Conservation (phyloP, 441 rosid genomes). For the Bocquillonia castaneifolia region DNA sequence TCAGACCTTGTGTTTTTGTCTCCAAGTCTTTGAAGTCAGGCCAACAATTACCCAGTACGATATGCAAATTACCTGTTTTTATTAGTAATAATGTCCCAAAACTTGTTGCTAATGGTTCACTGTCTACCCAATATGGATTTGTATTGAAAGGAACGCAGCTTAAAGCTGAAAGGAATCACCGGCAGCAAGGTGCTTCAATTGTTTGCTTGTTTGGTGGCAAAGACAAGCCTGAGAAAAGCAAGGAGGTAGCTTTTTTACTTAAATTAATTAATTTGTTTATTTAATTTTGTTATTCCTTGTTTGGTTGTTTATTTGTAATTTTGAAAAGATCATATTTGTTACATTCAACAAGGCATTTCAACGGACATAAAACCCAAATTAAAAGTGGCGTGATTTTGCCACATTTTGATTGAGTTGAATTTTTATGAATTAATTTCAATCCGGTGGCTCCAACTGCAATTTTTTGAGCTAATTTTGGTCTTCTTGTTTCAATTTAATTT, state of each 20-base stretch:
- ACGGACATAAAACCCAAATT: no score
- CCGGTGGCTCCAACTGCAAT: no score
- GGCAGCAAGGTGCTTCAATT: constrained; percentile 22
- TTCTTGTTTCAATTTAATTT: no score
- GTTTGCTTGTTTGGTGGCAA: constrained; percentile 53
- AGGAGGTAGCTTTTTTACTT: no score
- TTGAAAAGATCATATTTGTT: no score
- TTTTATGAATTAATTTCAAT: no score
- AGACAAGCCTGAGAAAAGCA: constrained; percentile 38
- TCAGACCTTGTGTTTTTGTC: constrained; percentile 23
- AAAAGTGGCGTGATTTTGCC: no score
- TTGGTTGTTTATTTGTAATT: no score
- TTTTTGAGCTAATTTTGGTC: no score
- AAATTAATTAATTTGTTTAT: neutral
- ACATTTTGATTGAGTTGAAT: no score
- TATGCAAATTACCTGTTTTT: constrained; percentile 10
- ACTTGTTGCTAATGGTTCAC: constrained; percentile 23
- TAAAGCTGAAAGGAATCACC: constrained; percentile 23
- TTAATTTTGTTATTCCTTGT: no score
- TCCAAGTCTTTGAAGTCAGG: constrained; percentile 8
- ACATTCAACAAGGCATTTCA: no score
- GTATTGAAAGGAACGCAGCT: constrained; percentile 21
- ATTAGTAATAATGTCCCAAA: constrained; percentile 16
- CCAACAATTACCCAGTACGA: neutral
- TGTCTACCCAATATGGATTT: constrained; percentile 24